A percentile compares a stretch with the other conserved stretches of the same genome.
Evolutionary conservation across 2,329 filamentous ascomycete genomes (phyloP).

Genomic region (Trichoderma brevicompactum): DNA sequence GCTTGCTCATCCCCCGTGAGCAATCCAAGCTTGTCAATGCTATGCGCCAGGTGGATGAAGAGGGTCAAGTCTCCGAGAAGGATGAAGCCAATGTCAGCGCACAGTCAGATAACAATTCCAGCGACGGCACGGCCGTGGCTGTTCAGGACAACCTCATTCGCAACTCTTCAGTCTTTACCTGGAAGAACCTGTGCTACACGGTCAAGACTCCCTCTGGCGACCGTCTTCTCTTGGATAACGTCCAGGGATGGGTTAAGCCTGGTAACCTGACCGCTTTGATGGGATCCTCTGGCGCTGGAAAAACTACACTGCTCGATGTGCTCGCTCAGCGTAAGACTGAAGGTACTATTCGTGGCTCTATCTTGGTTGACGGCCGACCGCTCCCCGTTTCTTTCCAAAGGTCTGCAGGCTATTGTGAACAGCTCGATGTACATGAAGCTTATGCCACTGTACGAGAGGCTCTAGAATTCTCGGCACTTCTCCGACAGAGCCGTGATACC

Average conservation of each 20-base stretch:
- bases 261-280: conserved; percentile 80
- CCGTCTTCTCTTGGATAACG: conserved; percentile 74
- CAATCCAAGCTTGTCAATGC: conserved; percentile 47
- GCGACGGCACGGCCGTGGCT: conserved; percentile 33
- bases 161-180: conserved; percentile 73
- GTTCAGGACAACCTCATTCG: conserved; percentile 50
- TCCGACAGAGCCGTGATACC: conserved; percentile 70
- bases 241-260: conserved; percentile 83
- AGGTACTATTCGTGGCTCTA: conserved; percentile 74
- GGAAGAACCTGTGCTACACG: conserved; percentile 72
- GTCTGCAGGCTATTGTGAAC: conserved; percentile 79
- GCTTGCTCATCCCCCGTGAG: conserved; percentile 66
- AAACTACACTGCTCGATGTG: conserved; percentile 83
- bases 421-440: conserved; percentile 77
- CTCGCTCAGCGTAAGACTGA: conserved; percentile 80
- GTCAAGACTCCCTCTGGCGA: conserved; percentile 65
- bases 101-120: conserved; percentile 16
- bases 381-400: conserved; percentile 76
- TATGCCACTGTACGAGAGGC: conserved; percentile 71
- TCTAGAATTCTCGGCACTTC: conserved; percentile 65
- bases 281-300: conserved; percentile 81
- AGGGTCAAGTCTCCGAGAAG: conserved; percentile 46
- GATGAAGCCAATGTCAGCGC: conserved; percentile 18
- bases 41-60: conserved; percentile 51
- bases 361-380: conserved; percentile 74